These are phyloP conservation scores for Lepidium sativum DNA, from an alignment of 345 rosid species.

Conservation along the genomic window DNA sequence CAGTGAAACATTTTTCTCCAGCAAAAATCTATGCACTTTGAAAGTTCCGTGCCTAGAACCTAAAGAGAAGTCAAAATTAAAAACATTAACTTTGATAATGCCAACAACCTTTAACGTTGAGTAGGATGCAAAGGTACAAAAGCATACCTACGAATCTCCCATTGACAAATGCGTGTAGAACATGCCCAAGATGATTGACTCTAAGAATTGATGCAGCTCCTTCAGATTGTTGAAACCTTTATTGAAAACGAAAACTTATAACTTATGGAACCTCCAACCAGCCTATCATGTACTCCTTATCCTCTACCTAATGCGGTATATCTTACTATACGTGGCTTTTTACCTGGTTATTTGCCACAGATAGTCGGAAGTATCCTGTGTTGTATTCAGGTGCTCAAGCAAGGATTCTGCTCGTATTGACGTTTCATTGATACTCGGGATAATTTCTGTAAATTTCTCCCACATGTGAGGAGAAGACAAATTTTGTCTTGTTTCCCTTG, in stretches of 20 bases:
- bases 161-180: slow-evolving; percentile 62
- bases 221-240: slow-evolving; percentile 38
- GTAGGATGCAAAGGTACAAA: not conserved
- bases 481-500: slow-evolving; percentile 29
- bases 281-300: not conserved
- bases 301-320: not conserved
- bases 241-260: not conserved
- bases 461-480: slow-evolving; percentile 36
- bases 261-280: not conserved
- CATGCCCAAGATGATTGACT: slow-evolving; percentile 53
- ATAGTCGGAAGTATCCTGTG: slow-evolving; percentile 74
- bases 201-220: slow-evolving; percentile 30
- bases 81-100: not conserved
- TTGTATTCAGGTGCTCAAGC: slow-evolving; percentile 59
- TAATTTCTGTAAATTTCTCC: slow-evolving; percentile 47
- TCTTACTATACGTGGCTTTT: not conserved
- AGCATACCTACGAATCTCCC: slow-evolving; percentile 43
- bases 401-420: slow-evolving; percentile 40
- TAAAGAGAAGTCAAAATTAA: slow-evolving; percentile 9
- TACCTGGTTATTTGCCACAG: slow-evolving; percentile 74
- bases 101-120: not conserved
- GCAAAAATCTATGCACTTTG: slow-evolving; percentile 19
- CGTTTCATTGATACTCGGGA: slow-evolving; percentile 42
- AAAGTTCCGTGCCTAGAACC: slow-evolving; percentile 59
- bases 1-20: slow-evolving; percentile 34